Base-by-base conservation (phyloP, 1,284 basidiomycete species). In the Ganoderma meredithae region DNA sequence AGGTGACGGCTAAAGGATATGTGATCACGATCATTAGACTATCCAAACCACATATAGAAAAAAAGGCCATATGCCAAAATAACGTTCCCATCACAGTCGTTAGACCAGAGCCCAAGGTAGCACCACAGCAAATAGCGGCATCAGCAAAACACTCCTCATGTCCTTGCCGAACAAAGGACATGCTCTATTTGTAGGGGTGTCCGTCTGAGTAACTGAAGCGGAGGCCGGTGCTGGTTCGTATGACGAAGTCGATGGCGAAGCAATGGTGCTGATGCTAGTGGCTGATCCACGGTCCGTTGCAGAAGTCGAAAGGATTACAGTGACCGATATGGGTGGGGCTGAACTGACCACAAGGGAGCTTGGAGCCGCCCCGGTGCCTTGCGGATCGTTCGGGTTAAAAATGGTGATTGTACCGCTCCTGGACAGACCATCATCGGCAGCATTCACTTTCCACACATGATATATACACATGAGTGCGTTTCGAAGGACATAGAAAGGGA, bases 291-390 rank as follows among this genome's bases (percentile, higher is more conserved):
- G 22, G 12, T 10, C n/a, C 22, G 10, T 52, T 12, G 47, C 25
- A 52, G 47, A 25, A 25, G 47, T 52, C 12, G 47, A 22, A 13
- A 52, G 47, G 22, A 52, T 22, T 10, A 52, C 47, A 6, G 61
- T 62, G 31, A 62, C 61, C 25, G 61, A 62, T 25, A 62, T 53
- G 1, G 61, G 44, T 9, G 61, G 61, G 4, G 61, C 61, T n/a
- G 47, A 49, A 31, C 22, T 39, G 13, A 62, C 61, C 25, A 49
- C 33, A 19, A 53, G 33, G 12, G 60, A 62, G 15, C 31, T 62
- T 7, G 61, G 44, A 36, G 43, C 31, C 0, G 47, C 25, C 6
- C 61, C 61, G 2, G 47, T 62, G 27, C 61, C 61, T 22, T 62
- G 61, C 25, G 61, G 61, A 17, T 62, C 61, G 27, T 40, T 52